phyloP scores from a whole-genome alignment of 2,329 filamentous ascomycete species.

The Colletotrichum phormii region DNA sequence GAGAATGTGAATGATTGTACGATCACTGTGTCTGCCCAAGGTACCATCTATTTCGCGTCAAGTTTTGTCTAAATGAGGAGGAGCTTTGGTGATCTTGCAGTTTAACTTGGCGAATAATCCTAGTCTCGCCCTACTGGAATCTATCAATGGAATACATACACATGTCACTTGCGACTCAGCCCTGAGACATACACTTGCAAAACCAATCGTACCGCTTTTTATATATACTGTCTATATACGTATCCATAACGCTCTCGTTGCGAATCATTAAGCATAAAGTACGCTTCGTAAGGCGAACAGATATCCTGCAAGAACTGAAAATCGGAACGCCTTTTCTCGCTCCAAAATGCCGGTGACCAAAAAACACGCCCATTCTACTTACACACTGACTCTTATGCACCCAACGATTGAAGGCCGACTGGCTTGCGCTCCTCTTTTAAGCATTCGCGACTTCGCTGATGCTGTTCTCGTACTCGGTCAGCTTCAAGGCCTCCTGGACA shows the following conservation, averaged over 20 bases:
- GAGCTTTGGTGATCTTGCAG: background rate
- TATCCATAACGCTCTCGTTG: slow-evolving; percentile 2
- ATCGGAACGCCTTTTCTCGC: slow-evolving; percentile 1
- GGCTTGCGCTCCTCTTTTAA: background rate
- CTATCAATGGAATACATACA: no score
- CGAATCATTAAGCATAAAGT: slow-evolving; percentile 9
- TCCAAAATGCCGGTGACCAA: slow-evolving; percentile 21
- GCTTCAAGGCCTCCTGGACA: slow-evolving; percentile 84
- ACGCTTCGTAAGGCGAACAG: background rate
- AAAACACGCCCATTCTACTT: slow-evolving; percentile 25
- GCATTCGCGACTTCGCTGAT: slow-evolving; percentile 39
- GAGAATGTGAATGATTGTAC: slow-evolving; percentile 2
- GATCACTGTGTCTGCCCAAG: background rate
- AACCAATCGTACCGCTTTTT: slow-evolving; percentile 15
- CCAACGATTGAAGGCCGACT: background rate
- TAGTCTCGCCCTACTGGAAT: no score
- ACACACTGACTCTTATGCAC: background rate
- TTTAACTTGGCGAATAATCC: no score
- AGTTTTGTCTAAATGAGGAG: background rate
- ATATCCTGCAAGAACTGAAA: background rate
- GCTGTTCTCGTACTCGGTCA: slow-evolving; percentile 79
- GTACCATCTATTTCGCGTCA: background rate
- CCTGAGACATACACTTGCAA: no score
- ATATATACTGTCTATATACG: slow-evolving; percentile 11
- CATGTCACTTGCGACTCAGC: no score